A percentile compares a stretch with the other conserved stretches of the same genome.
Conservation (phyloP, 2,329 filamentous ascomycete species). For the Penicillium paneum region DNA sequence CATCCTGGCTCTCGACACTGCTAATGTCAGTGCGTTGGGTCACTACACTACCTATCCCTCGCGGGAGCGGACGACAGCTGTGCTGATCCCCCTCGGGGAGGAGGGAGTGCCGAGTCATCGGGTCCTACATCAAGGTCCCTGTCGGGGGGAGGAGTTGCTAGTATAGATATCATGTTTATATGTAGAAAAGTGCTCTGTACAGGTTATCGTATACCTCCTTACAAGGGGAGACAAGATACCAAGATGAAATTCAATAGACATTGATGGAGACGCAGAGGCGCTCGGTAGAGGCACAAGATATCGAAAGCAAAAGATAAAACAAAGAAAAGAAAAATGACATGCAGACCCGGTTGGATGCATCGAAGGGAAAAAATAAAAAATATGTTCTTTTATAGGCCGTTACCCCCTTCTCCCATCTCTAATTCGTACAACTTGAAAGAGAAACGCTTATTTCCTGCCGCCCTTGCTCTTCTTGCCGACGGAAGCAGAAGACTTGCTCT, state of each 20-base stretch:
- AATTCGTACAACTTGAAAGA: constrained; percentile 14
- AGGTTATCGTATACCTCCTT: not conserved
- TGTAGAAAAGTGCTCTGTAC: not conserved
- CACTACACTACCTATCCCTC: constrained; percentile 46
- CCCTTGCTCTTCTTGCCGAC: constrained; percentile 33
- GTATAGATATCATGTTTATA: not conserved
- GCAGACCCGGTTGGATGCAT: constrained; percentile 10
- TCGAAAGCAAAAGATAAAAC: constrained; percentile 6
- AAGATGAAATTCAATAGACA: constrained; percentile 9
- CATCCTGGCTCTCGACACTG: constrained; percentile 45
- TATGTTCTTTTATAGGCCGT: constrained; percentile 17
- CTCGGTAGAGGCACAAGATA: constrained; percentile 13
- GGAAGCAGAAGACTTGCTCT: constrained; percentile 28
- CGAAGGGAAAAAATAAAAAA: constrained; percentile 13
- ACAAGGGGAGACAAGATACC: constrained; percentile 2
- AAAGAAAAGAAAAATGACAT: constrained; percentile 12
- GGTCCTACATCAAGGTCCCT: constrained; percentile 44
- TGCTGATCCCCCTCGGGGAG: constrained; percentile 39
- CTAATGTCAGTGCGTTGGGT: constrained; percentile 39
- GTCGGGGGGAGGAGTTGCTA: constrained; percentile 24
- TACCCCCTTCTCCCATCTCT: constrained; percentile 15
- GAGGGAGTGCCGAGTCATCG: constrained; percentile 38
- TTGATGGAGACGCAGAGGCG: constrained; percentile 11
- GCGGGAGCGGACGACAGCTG: constrained; percentile 34
- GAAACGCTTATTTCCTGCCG: constrained; percentile 30